Evolutionary conservation across 148 eudicot species (phyloP).

Genomic region (Hydrangea macrophylla): DNA sequence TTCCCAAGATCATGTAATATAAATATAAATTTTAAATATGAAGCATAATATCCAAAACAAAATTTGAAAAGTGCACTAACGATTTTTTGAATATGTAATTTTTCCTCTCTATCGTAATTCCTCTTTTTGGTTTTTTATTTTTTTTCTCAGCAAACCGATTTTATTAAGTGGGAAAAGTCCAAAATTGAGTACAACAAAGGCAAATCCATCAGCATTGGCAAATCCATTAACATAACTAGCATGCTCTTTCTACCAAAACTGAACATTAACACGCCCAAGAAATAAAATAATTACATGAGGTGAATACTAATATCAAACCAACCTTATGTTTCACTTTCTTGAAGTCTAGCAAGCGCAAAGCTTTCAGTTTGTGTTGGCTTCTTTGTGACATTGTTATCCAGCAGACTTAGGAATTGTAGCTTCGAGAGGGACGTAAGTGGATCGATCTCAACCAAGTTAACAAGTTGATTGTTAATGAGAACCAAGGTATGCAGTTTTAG

Average conservation of each 20-base stretch:
- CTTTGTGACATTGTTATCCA: constrained; percentile 80
- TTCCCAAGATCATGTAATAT: not conserved
- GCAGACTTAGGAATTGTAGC: constrained; percentile 69
- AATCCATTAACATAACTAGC: not conserved
- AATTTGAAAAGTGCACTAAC: too few relatives aligned
- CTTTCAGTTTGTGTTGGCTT: constrained; percentile 76
- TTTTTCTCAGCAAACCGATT: too few relatives aligned
- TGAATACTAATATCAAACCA: constrained; percentile 18
- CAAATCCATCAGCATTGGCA: too few relatives aligned
- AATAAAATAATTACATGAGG: not conserved
- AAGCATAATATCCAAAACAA: too few relatives aligned
- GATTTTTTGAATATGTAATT: too few relatives aligned
- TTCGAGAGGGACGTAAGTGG: constrained; percentile 86
- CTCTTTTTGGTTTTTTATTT: too few relatives aligned
- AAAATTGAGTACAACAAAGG: too few relatives aligned
- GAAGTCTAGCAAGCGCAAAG: constrained; percentile 75
- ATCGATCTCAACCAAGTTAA: constrained; percentile 93
- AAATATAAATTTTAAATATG: too few relatives aligned
- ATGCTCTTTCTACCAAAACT: not conserved
- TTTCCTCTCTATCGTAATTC: too few relatives aligned
- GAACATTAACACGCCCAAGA: not conserved
- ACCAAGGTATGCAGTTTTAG: constrained; percentile 90
- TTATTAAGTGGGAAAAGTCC: too few relatives aligned
- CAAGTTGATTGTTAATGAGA: constrained; percentile 82
- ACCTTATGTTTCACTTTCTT: constrained; percentile 94